phyloP scores from a whole-genome alignment of 495 filamentous ascomycete genomes.

The Penicillium manginii region DNA sequence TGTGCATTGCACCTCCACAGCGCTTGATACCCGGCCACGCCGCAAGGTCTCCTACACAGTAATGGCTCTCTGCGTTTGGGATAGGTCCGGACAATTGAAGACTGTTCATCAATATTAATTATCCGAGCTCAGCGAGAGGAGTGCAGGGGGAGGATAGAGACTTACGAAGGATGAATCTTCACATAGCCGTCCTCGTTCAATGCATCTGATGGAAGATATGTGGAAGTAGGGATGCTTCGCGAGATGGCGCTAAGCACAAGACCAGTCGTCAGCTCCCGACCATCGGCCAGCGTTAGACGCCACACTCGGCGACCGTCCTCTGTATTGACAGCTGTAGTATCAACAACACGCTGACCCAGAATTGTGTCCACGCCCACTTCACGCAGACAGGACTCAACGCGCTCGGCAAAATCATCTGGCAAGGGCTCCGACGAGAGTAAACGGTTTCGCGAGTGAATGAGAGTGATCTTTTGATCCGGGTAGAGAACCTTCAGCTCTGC shows the following conservation, averaged over 20 bases:
- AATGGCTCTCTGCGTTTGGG: slow-evolving; percentile 59
- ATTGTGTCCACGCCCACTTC: slow-evolving; percentile 61
- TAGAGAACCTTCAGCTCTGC: slow-evolving; percentile 64
- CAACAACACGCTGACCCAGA: slow-evolving; percentile 51
- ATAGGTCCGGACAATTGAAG: slow-evolving; percentile 47
- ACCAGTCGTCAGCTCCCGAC: slow-evolving; percentile 54
- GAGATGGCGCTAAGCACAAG: slow-evolving; percentile 65
- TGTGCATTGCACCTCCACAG: slow-evolving; percentile 69
- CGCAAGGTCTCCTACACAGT: slow-evolving; percentile 53
- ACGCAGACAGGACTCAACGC: slow-evolving; percentile 50
- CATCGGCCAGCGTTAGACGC: slow-evolving; percentile 59
- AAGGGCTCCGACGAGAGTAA: slow-evolving; percentile 69
- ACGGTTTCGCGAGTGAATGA: slow-evolving; percentile 67
- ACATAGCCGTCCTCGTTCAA: slow-evolving; percentile 61
- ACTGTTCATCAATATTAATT: slow-evolving; percentile 23
- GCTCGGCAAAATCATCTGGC: slow-evolving; percentile 65
- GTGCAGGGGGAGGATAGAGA: neutral
- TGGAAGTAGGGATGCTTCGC: slow-evolving; percentile 54
- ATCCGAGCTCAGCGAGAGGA: neutral
- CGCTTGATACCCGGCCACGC: slow-evolving; percentile 71
- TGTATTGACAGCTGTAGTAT: slow-evolving; percentile 32
- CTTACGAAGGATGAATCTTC: slow-evolving; percentile 50
- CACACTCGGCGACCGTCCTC: slow-evolving; percentile 46
- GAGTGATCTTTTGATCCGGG: slow-evolving; percentile 60
- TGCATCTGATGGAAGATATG: slow-evolving; percentile 51